These are phyloP conservation scores for Filosporella fistucella DNA, from an alignment of 495 filamentous ascomycete species.

Conservation along the genomic window DNA sequence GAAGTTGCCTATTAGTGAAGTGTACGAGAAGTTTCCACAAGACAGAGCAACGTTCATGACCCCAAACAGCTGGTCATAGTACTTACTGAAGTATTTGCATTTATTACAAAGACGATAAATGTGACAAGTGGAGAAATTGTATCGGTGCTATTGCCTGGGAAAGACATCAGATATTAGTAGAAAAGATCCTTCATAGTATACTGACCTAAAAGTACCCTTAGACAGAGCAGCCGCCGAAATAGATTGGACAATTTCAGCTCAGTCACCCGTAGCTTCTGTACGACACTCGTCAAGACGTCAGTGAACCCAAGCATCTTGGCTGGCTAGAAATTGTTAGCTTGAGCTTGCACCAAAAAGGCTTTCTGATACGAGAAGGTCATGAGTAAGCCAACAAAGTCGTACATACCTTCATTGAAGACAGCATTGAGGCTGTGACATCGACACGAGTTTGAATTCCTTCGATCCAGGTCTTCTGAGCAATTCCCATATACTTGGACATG, in stretches of 20 bases:
- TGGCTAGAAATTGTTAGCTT: constrained; percentile 3
- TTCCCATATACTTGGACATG: constrained; percentile 37
- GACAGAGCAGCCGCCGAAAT: constrained; percentile 33
- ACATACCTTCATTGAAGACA: constrained; percentile 34
- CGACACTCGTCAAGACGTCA: constrained; percentile 16
- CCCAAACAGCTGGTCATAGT: too few species aligned
- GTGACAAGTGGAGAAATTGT: constrained; percentile 26
- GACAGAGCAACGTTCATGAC: too few species aligned
- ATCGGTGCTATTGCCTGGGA: constrained; percentile 27
- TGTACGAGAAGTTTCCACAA: too few species aligned
- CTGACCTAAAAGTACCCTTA: constrained; percentile 13
- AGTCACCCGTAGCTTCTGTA: constrained; percentile 14
- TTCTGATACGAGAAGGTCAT: not conserved
- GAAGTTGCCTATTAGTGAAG: too few species aligned
- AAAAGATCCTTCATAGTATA: constrained; percentile 25
- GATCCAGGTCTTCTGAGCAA: constrained; percentile 38
- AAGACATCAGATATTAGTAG: constrained; percentile 52
- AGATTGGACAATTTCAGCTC: constrained; percentile 16
- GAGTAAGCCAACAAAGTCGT: not conserved
- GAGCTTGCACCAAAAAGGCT: too few species aligned
- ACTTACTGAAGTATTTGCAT: constrained; percentile 11
- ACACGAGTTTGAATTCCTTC: constrained; percentile 35
- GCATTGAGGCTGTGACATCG: constrained; percentile 27
- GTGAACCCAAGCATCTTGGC: constrained; percentile 34
- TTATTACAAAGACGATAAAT: constrained; percentile 20